A percentile compares a stretch with the other conserved stretches of the same genome.
Conservation (phyloP, 2,329 filamentous ascomycete species). For the Penicillium sp. region DNA sequence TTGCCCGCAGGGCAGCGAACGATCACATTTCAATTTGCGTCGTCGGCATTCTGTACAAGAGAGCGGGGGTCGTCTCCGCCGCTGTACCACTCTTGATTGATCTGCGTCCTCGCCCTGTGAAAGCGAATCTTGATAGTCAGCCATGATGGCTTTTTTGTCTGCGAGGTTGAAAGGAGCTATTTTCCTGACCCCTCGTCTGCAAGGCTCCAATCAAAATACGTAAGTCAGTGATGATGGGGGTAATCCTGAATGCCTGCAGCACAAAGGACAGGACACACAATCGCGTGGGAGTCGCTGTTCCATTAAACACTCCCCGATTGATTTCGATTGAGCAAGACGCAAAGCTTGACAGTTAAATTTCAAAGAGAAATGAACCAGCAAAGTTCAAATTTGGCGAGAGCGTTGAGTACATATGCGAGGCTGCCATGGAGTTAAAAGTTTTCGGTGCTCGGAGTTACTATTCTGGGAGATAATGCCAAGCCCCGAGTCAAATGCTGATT, state of each 20-base stretch:
- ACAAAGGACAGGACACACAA: neutral
- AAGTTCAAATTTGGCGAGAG: neutral
- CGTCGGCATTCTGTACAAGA: conserved; percentile 71
- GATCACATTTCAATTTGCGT: conserved; percentile 78
- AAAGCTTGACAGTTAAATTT: neutral
- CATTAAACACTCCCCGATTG: neutral
- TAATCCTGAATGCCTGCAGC: neutral
- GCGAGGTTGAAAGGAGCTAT: neutral
- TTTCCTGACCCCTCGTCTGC: neutral
- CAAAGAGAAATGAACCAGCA: neutral
- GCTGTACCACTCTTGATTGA: conserved; percentile 34
- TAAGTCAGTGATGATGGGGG: neutral
- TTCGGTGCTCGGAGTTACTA: neutral
- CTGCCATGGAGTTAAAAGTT: neutral
- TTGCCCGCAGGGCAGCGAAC: conserved; percentile 69
- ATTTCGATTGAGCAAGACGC: neutral
- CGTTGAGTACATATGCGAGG: neutral
- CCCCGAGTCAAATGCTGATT: neutral
- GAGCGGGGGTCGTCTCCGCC: conserved; percentile 64
- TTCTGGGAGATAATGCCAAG: conserved; percentile 6
- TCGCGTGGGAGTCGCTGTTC: neutral
- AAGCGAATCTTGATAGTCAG: conserved; percentile 4
- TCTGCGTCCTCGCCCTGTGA: conserved; percentile 11
- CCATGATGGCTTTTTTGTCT: conserved; percentile 7
- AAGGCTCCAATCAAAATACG: neutral